Evolutionary conservation across 169 alveolate genomes (phyloP).

Genomic region (Plasmodium berghei): DNA sequence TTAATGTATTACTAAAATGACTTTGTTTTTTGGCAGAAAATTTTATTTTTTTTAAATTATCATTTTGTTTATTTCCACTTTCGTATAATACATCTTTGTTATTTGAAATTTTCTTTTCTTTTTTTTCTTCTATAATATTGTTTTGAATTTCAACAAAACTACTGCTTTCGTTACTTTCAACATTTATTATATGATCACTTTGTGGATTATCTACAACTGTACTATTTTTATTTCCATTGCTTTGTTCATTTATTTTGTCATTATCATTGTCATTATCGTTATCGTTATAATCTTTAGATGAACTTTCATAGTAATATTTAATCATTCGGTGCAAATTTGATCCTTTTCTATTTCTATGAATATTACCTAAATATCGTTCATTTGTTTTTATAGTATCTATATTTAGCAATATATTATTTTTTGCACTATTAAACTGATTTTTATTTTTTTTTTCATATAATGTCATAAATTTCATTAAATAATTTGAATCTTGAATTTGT

Average conservation of each 20-base stretch:
- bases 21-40: constrained; percentile 61
- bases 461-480: no score
- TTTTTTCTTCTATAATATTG: background rate
- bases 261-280: no score
- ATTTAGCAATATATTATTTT: background rate
- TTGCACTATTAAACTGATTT: no score
- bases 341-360: background rate
- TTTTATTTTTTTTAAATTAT: background rate
- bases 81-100: background rate
- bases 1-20: constrained; percentile 44
- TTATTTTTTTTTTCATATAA: no score
- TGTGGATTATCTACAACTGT: no score
- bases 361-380: background rate
- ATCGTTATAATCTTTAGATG: no score
- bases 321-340: background rate
- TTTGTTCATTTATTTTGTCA: no score
- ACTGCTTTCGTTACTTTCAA: background rate
- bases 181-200: background rate
- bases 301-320: no score
- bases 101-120: background rate
- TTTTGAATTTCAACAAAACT: background rate
- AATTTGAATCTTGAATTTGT: no score
- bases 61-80: background rate
- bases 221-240: no score
- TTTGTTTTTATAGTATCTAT: background rate